Evolutionary conservation across 2,329 filamentous ascomycete genomes (phyloP).

Genomic region (Hymenoscyphus albidus): DNA sequence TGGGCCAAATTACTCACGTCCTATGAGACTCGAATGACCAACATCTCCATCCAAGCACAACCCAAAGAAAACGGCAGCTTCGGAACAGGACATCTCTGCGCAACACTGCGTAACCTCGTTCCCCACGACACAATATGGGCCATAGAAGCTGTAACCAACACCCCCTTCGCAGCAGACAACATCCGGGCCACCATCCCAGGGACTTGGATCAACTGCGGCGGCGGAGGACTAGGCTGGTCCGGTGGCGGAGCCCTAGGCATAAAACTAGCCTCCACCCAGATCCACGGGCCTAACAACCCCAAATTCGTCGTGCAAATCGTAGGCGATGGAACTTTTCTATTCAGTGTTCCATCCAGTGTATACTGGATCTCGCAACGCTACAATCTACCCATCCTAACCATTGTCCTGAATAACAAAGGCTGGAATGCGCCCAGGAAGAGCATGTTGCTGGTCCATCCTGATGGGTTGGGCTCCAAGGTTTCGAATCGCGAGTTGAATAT

Average conservation of each 20-base stretch:
- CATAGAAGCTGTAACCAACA: constrained; percentile 74
- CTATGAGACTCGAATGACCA: constrained; percentile 55
- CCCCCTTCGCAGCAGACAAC: constrained; percentile 64
- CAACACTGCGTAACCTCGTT: constrained; percentile 48
- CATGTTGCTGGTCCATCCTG: constrained; percentile 61
- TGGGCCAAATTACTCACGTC: constrained; percentile 53
- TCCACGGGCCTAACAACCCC: constrained; percentile 47
- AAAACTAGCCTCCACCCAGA: constrained; percentile 59
- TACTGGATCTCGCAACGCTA: constrained; percentile 68
- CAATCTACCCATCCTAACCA: constrained; percentile 61
- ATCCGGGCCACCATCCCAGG: constrained; percentile 64
- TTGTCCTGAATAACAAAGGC: constrained; percentile 66
- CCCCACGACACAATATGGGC: constrained; percentile 69
- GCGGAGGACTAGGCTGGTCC: constrained; percentile 76
- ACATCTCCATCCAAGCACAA: constrained; percentile 53
- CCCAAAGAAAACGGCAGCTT: constrained; percentile 57
- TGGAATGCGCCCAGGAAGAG: constrained; percentile 64
- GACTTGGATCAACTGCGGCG: constrained; percentile 77
- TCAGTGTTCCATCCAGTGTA: constrained; percentile 60
- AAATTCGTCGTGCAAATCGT: constrained; percentile 62
- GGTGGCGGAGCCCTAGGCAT: constrained; percentile 73
- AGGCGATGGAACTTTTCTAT: constrained; percentile 65
- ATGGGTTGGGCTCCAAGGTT: constrained; percentile 57
- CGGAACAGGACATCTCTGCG: constrained; percentile 48
- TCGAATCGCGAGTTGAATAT: constrained; percentile 64